Base-by-base conservation (phyloP, 371 early-diverging fungal species). In the Mucor plumbeus region DNA sequence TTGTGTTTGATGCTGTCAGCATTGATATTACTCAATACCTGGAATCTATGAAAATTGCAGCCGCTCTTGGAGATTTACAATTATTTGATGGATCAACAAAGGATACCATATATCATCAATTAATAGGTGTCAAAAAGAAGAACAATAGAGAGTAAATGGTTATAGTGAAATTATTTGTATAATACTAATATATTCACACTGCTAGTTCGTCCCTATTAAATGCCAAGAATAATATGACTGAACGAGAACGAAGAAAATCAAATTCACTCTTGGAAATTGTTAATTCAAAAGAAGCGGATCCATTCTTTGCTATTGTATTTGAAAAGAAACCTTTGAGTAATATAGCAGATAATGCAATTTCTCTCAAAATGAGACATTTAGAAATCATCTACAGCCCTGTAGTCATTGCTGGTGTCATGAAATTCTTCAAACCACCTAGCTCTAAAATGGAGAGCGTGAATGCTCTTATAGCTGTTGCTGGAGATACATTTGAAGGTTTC, bases 351-450 rank as follows among this genome's bases (percentile, higher is more conserved):
- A 85, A 93, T 38, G 90, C 90, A 1, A 70, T 95, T 6, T 70
- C 78, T 2, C 73, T 95, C 19, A 79, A 79, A 33, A 91, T 94
- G 84, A 86, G 90, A n/a, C 92, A 93, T 53, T 77, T 95, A 47
- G 88, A 93, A 64, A 89, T 95, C 44, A 84, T 94, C 13, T 88
- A 91, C 75, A 93, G 91, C 61, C 94, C 93, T 2, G 64, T 68
- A 0, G 82, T 90, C 3, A 84, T 94, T 41, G 70, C 74, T 21
- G 87, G 88, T 3, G 70, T 94, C n/a, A 69, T 87, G 7, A 74
- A 78, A 7, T 95, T 95, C 72, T 90, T 96, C 61, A 87, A 87
- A 35, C 90, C 90, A 3, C 91, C 92, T 8, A 77, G 82, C 13
- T 75, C 82, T 11, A 88, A 90, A 33, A 76, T 81, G 43, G 92